Percentiles rank a stretch among this genome's conserved stretches.
Conservation (phyloP, 164 flowering plant genomes). For the Umbilicus rupestris region DNA sequence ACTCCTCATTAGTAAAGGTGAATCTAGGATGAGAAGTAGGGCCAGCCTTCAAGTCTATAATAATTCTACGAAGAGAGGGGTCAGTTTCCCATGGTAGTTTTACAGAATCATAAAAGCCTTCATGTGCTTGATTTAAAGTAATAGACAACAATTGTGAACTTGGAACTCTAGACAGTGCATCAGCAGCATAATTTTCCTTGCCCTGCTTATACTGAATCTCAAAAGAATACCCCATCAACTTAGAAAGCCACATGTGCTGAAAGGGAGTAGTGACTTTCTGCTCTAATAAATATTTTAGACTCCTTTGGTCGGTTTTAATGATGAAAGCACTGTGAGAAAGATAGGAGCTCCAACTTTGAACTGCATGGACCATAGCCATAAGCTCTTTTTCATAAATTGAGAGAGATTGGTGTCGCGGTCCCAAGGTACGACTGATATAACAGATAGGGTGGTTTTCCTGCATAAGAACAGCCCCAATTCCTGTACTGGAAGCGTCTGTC, state of each 20-base stretch:
- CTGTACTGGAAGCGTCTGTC: too few relatives aligned
- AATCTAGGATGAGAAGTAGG: too few relatives aligned
- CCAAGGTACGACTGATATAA: not conserved
- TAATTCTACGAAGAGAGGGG: too few relatives aligned
- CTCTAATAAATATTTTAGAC: too few relatives aligned
- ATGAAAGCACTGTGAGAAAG: not conserved
- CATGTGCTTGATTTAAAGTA: not conserved
- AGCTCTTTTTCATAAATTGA: constrained; percentile 8
- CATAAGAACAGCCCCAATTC: too few relatives aligned
- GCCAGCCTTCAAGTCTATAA: too few relatives aligned
- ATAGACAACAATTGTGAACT: too few relatives aligned
- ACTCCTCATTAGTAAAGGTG: too few relatives aligned
- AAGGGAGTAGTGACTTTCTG: not conserved
- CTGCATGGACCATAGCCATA: not conserved
- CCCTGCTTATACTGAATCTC: not conserved
- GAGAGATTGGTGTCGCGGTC: rapidly evolving
- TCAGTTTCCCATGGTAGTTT: not conserved
- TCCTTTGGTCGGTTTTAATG: not conserved
- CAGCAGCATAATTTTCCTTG: too few relatives aligned
- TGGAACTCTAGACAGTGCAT: not conserved
- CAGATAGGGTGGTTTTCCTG: not conserved
- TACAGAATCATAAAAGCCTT: too few relatives aligned
- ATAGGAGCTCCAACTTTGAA: constrained; percentile 5
- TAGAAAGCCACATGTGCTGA: too few relatives aligned
- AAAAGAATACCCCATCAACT: too few relatives aligned